These are phyloP conservation scores for Lachancea lanzarotensis DNA, from an alignment of 805 yeast genomes.

Conservation along the genomic window DNA sequence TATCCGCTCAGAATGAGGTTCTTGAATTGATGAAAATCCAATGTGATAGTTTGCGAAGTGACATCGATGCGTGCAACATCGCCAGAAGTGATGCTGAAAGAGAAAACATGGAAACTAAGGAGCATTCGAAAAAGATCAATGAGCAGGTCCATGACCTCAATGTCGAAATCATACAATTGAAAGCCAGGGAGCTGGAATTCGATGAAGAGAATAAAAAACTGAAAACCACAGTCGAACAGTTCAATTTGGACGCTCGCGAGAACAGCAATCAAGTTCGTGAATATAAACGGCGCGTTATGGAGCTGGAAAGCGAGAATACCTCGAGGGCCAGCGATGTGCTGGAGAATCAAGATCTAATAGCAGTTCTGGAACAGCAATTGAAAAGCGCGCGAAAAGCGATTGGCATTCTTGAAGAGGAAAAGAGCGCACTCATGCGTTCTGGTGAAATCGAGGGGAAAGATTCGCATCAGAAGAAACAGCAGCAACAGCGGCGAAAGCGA, in stretches of 20 bases:
- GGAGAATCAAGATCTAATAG: constrained; percentile 23
- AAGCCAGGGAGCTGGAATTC: constrained; percentile 24
- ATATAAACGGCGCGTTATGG: constrained; percentile 16
- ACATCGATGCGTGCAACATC: constrained; percentile 17
- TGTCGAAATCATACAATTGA: constrained; percentile 26
- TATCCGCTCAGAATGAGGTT: constrained; percentile 33
- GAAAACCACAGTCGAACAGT: constrained; percentile 16
- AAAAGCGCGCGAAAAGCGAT: constrained; percentile 3
- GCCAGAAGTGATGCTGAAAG: constrained; percentile 14
- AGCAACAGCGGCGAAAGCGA: no score
- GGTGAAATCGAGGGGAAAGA: neutral
- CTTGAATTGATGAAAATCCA: constrained; percentile 28
- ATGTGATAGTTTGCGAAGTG: constrained; percentile 21
- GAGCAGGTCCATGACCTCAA: constrained; percentile 30
- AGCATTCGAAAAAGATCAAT: constrained; percentile 17
- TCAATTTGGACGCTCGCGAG: constrained; percentile 16
- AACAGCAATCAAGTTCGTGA: constrained; percentile 14
- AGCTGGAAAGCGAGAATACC: constrained; percentile 19
- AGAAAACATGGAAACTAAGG: constrained; percentile 14
- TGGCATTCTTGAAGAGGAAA: constrained; percentile 5
- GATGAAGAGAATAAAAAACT: constrained; percentile 25
- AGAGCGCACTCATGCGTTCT: constrained; percentile 5
- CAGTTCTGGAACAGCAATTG: constrained; percentile 14
- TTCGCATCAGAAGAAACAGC: neutral
- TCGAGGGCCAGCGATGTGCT: constrained; percentile 19